Base-by-base conservation (phyloP, 495 filamentous ascomycete genomes). In the Penicillium arizonense region DNA sequence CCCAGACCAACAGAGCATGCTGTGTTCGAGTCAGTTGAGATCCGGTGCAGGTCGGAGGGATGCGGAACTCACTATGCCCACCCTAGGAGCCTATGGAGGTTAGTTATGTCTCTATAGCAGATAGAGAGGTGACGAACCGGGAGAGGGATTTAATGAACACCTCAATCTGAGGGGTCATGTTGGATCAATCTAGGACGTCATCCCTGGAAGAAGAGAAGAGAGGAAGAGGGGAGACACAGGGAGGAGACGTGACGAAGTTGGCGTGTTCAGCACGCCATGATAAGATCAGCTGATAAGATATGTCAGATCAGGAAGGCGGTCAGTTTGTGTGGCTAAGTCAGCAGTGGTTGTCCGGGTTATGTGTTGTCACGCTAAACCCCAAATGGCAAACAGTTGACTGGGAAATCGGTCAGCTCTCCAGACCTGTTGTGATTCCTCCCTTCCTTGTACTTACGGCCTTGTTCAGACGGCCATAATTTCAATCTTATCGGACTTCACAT, bases 1-100 rank as follows among this genome's bases (percentile, higher is more conserved):
- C 35, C 87, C 65, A 1, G 87, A 89, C 92, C 92, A 95, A 63
- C 79, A 82, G n/a, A 85, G 46, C 51, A 82, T 84, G 70, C 79
- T 82, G 50, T 38, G 38, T 8, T 24, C 7, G 0, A 39, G 46
- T 53, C 30, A 55, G 58, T 26, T 34, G 7, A 38, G 8, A 10
- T 30, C 28, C 7, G 6, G 8, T 30, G 28, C 9, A 5, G 2
- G 7, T 30, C 28, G 28, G 28, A 30, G 28, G 28, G 18, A 23
- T 8, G 6, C 5, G 20, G 32, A 34, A 68, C 72, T 56, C 70
- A 76, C 72, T 76, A 76, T 54, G 71, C 65, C 72, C 72, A 76
- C 54, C 72, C 72, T 41, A 76, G 53, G 26, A 74, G 65, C 34
- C 72, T 76, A 40, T 44, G 18, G 39, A n/a, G 3, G 41, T 50